Conservation (phyloP, 352 stramenopile species). For the Pseudoperonospora humuli region DNA sequence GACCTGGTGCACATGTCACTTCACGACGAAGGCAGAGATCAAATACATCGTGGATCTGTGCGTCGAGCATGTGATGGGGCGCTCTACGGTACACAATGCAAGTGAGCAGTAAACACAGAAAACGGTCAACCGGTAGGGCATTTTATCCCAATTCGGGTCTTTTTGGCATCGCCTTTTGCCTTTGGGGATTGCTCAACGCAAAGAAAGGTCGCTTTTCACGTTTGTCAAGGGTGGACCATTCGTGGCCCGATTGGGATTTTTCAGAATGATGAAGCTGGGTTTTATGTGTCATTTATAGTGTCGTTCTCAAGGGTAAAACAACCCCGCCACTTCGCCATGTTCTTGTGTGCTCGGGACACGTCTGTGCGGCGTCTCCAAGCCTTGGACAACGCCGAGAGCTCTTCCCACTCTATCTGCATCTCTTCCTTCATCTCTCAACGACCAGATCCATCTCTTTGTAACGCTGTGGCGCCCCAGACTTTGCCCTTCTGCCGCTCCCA, state of each 20-base stretch:
- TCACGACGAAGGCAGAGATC: constrained; percentile 97
- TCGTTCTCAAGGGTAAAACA: no score
- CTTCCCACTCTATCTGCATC: background rate
- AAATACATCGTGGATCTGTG: constrained; percentile 94
- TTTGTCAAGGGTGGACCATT: no score
- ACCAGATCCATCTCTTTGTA: background rate
- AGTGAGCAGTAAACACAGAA: no score
- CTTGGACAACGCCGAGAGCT: background rate
- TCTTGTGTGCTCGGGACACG: constrained; percentile 16
- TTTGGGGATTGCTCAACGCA: no score
- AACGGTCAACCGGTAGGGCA: no score
- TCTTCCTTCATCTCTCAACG: background rate
- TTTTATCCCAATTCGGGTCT: no score
- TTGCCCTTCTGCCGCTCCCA: background rate
- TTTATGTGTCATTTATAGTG: no score
- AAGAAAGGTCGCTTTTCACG: no score
- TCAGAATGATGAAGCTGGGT: no score
- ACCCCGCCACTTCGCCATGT: constrained; percentile 14
- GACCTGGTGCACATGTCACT: constrained; percentile 98
- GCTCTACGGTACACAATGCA: no score
- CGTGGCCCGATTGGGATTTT: no score
- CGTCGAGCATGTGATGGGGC: constrained; percentile 91
- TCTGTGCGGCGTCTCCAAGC: constrained; percentile 2
- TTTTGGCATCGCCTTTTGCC: no score
- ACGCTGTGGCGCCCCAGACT: background rate